Conservation (phyloP, 2,329 filamentous ascomycete genomes). For the Ceratocystiopsis sp. region DNA sequence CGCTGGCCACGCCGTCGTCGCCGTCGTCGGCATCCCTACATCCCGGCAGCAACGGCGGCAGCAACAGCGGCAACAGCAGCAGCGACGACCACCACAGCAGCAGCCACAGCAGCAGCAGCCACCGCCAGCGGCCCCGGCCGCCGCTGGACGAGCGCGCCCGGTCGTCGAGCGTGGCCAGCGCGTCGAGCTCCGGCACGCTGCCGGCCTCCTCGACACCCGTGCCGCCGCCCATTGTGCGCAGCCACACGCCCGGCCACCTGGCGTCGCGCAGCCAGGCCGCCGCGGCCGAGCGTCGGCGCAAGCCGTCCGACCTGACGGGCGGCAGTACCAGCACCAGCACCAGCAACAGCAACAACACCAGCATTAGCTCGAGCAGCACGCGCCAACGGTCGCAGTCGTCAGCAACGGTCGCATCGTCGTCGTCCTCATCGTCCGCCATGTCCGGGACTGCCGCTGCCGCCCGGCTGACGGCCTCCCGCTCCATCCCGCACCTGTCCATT, state of each 20-base stretch:
- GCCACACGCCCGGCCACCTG: conserved; percentile 45
- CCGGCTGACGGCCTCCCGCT: conserved; percentile 10
- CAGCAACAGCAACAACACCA: too few relatives aligned
- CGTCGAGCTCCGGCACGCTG: conserved; percentile 8
- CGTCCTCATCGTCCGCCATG: too few relatives aligned
- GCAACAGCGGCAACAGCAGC: conserved; percentile 8
- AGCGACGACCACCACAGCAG: conserved; percentile 8
- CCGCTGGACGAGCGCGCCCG: conserved; percentile 5
- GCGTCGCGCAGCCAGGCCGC: conserved; percentile 34
- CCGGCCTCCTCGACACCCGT: conserved; percentile 12
- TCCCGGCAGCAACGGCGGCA: not conserved
- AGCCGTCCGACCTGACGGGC: conserved; percentile 27
- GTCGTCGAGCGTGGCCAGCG: conserved; percentile 13
- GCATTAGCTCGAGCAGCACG: conserved; percentile 19
- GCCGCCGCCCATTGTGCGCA: conserved; percentile 28
- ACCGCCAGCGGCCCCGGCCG: conserved; percentile 4
- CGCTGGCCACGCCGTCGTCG: conserved; percentile 8
- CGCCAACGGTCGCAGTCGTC: conserved; percentile 38
- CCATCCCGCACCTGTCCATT: conserved; percentile 4
- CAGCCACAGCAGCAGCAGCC: conserved; percentile 12
- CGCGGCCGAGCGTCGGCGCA: conserved; percentile 24
- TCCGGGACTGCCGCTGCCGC: not conserved
- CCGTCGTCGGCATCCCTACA: too few relatives aligned
- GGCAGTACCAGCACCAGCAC: too few relatives aligned
- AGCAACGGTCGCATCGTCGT: conserved; percentile 13